Conservation (phyloP, 331 rosid genomes). For the Malus hybrid region DNA sequence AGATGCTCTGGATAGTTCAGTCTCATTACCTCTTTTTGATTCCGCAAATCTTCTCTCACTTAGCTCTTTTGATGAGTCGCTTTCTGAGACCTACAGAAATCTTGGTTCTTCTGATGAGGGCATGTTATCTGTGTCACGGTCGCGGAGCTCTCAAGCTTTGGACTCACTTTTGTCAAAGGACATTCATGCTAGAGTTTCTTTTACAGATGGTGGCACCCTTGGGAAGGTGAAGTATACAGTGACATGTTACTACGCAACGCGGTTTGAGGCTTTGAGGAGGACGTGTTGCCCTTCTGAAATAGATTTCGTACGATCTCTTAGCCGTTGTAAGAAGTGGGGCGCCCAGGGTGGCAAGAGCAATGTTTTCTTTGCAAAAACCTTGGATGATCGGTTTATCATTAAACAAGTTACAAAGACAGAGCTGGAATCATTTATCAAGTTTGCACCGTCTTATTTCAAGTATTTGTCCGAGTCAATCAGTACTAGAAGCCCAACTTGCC, state of each 20-base stretch:
- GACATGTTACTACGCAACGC: constrained; percentile 69
- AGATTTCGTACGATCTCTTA: constrained; percentile 71
- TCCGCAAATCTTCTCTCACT: constrained; percentile 58
- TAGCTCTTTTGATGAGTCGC: constrained; percentile 56
- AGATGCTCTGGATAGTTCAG: constrained; percentile 43
- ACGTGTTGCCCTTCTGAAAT: constrained; percentile 69
- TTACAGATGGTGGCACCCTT: constrained; percentile 53
- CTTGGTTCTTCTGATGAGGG: constrained; percentile 56
- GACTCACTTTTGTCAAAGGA: constrained; percentile 56
- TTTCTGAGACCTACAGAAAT: constrained; percentile 50
- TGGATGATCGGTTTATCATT: constrained; percentile 75
- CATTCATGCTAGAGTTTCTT: constrained; percentile 64
- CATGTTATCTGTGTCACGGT: constrained; percentile 32
- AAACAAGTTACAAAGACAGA: constrained; percentile 86
- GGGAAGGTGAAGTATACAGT: constrained; percentile 76
- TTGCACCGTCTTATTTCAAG: constrained; percentile 73
- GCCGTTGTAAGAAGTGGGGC: constrained; percentile 88
- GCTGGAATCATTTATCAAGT: constrained; percentile 72
- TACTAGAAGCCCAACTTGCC: constrained; percentile 64
- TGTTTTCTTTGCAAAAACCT: constrained; percentile 80
- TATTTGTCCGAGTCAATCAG: constrained; percentile 57
- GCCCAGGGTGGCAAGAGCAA: constrained; percentile 94
- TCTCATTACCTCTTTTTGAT: constrained; percentile 61
- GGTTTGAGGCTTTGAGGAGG: constrained; percentile 69
- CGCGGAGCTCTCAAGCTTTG: constrained; percentile 43